Base-by-base conservation (phyloP, 805 yeast genomes). In the Candida jianshihensis region DNA sequence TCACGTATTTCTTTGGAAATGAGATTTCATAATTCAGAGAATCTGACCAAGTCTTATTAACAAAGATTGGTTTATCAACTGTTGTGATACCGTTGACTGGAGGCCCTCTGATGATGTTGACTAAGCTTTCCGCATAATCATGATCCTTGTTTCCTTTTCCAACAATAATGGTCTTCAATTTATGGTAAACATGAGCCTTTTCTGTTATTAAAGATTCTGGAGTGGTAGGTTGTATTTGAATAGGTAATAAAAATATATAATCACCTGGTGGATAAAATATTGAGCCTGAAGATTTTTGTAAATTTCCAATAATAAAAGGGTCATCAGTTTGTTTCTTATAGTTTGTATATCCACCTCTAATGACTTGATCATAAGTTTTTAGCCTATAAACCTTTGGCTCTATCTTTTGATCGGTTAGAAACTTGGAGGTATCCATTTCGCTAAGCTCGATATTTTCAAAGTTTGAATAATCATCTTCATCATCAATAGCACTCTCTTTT, bases 21-120 rank as follows among this genome's bases (percentile, higher is more conserved):
- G 87, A 72, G 13, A 84, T 69, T 44, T 81, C 81, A 56, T 84
- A 84, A 38, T 77, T 76, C 26, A 84, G 57, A 0, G 86, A 56
- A 37, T 81, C 79, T 46, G 77, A 75, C 92, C 92, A 84, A 1
- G 77, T 68, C 42, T 84, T 68, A 53, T 80, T 81, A 25, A 84
- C 86, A 54, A 78, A 82, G 14, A 84, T 72, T 0, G 94, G 87
- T 51, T 81, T 84, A 51, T 82, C 81, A 6, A 61, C 60, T 1
- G 70, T 62, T 0, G 67, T 57, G 2, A 56, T 41, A 1, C 66
- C 64, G 6, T 46, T 42, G 8, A 51, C 46, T 6, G 72, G 72
- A 2, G 71, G 71, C 0, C 63, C 61, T 41, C 73, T 58, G 1
- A 68, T 50, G 12, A 65, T 44, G 18, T 53, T 54, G 10, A 66